Evolutionary conservation across 1,139 yeast genomes (phyloP).

Genomic region (Starmera stellimalicola): DNA sequence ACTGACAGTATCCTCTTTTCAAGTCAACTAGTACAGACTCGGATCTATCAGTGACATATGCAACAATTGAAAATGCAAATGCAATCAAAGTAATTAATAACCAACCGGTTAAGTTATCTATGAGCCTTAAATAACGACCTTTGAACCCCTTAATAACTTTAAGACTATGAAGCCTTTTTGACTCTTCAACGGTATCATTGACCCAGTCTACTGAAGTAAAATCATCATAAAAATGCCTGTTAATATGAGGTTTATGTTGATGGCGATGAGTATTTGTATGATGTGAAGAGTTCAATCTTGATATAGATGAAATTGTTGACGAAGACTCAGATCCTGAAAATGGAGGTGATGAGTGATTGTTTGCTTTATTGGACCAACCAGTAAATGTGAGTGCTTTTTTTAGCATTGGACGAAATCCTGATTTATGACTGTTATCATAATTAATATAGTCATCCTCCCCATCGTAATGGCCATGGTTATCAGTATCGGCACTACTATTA

Average conservation of each 20-base stretch:
- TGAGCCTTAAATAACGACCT: slow-evolving; percentile 22
- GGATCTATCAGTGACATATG: slow-evolving; percentile 40
- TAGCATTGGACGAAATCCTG: background rate
- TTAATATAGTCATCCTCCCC: too few relatives aligned
- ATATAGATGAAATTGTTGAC: too few relatives aligned
- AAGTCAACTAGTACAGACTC: slow-evolving; percentile 45
- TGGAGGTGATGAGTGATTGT: too few relatives aligned
- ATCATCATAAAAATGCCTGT: slow-evolving; percentile 40
- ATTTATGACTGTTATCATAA: too few relatives aligned
- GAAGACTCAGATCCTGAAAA: too few relatives aligned
- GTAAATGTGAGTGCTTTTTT: background rate
- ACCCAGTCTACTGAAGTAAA: slow-evolving; percentile 69
- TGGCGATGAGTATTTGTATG: too few relatives aligned
- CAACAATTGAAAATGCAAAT: slow-evolving; percentile 39
- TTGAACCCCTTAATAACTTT: slow-evolving; percentile 24
- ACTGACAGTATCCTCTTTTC: slow-evolving; percentile 44
- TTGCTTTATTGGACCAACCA: background rate
- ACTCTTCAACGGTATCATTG: slow-evolving; percentile 39
- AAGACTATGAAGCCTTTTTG: slow-evolving; percentile 35
- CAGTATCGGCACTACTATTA: too few relatives aligned
- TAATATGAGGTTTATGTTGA: background rate
- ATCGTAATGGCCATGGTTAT: too few relatives aligned
- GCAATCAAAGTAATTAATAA: slow-evolving; percentile 40
- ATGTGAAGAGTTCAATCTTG: too few relatives aligned
- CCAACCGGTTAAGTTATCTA: slow-evolving; percentile 37